phyloP scores from a whole-genome alignment of 2,329 filamentous ascomycete genomes.

The Raffaelea ambrosiae region DNA sequence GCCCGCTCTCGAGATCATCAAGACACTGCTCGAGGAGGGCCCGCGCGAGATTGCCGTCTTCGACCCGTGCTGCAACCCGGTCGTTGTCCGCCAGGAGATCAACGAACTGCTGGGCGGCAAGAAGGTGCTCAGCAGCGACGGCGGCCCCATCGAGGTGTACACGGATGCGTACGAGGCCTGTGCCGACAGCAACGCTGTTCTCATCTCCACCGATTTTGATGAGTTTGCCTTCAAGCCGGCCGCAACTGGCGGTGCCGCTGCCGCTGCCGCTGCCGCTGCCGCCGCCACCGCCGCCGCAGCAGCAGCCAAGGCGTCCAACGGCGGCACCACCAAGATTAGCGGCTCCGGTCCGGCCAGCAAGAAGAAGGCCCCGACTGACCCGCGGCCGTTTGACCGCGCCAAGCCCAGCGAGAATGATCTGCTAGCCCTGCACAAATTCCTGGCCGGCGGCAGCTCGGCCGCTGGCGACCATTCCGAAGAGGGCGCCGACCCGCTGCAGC shows the following conservation, averaged over 20 bases:
- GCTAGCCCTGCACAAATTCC: constrained; percentile 37
- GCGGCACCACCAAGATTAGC: not conserved
- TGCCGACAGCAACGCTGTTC: constrained; percentile 36
- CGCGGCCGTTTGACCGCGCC: constrained; percentile 31
- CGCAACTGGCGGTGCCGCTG: constrained; percentile 10
- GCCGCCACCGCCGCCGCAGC: constrained; percentile 12
- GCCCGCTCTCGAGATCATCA: constrained; percentile 60
- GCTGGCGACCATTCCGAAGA: constrained; percentile 12
- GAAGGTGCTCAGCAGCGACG: constrained; percentile 24
- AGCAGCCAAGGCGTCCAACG: not conserved
- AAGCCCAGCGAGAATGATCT: constrained; percentile 35
- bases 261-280: constrained; percentile 20
- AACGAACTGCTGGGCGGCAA: constrained; percentile 29
- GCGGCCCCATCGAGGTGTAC: constrained; percentile 37
- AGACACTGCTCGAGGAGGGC: constrained; percentile 54
- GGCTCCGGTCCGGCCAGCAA: constrained; percentile 1
- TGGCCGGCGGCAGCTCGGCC: constrained; percentile 22
- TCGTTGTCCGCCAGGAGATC: constrained; percentile 42
- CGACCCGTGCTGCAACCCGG: constrained; percentile 53
- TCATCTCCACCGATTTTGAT: constrained; percentile 49
- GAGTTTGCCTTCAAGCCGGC: constrained; percentile 35
- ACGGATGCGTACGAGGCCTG: constrained; percentile 42
- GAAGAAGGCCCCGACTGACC: constrained; percentile 31
- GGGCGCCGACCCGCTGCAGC: constrained; percentile 33
- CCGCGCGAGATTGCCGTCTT: constrained; percentile 58